phyloP scores from a whole-genome alignment of 2,329 filamentous ascomycete species.

The Rhinocladiella similis region DNA sequence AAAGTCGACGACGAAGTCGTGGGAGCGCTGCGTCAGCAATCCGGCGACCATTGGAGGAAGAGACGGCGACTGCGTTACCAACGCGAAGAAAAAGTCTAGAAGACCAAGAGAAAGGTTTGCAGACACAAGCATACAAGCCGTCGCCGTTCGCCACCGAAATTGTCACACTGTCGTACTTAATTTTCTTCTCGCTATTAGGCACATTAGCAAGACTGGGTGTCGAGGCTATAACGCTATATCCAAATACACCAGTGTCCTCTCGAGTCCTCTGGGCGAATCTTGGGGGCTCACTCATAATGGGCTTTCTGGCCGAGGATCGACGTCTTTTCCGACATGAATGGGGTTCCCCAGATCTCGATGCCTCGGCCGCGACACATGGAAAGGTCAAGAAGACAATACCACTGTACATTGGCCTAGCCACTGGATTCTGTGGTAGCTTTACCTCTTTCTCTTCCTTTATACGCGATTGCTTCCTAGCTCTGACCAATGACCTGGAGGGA shows the following conservation, averaged over 20 bases:
- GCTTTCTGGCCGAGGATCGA: constrained; percentile 75
- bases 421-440: constrained; percentile 83
- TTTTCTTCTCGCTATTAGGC: constrained; percentile 78
- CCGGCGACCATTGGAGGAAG: constrained; percentile 12
- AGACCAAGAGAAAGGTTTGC: constrained; percentile 9
- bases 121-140: neutral
- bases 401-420: constrained; percentile 77
- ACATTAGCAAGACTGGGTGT: constrained; percentile 77
- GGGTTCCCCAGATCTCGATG: constrained; percentile 27
- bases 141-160: constrained; percentile 8
- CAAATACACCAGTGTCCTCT: constrained; percentile 70
- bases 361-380: constrained; percentile 7
- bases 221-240: constrained; percentile 73
- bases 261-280: constrained; percentile 82
- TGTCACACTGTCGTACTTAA: constrained; percentile 68
- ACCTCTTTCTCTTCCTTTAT: constrained; percentile 84
- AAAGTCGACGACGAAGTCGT: neutral
- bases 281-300: constrained; percentile 73
- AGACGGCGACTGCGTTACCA: constrained; percentile 3
- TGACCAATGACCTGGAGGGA: constrained; percentile 66
- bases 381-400: constrained; percentile 74
- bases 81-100: constrained; percentile 4
- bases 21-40: constrained; percentile 10
- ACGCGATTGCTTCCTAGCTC: constrained; percentile 72
- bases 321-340: constrained; percentile 61